Evolutionary conservation across 2,329 filamentous ascomycete genomes (phyloP).

Genomic region (Colletotrichum siamense): DNA sequence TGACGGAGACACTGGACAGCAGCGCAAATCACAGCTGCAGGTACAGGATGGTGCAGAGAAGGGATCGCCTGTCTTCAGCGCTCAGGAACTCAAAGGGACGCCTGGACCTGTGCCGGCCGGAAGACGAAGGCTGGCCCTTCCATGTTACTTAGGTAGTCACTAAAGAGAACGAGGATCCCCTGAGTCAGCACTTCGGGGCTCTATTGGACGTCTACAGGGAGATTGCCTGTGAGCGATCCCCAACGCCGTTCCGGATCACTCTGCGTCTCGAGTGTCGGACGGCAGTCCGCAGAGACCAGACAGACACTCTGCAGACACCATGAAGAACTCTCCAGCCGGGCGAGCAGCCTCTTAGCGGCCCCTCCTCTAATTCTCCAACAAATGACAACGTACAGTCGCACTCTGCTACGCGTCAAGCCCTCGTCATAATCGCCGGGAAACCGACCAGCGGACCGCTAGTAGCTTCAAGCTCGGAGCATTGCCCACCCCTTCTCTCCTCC

Average conservation of each 20-base stretch:
- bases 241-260: neutral
- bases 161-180: neutral
- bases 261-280: neutral
- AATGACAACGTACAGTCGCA: neutral
- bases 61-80: neutral
- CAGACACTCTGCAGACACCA: neutral
- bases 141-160: neutral
- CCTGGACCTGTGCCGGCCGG: neutral
- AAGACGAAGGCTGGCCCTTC: neutral
- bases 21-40: conserved; percentile 12
- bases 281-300: neutral
- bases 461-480: neutral
- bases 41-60: neutral
- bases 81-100: neutral
- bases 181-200: neutral
- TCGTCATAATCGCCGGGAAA: neutral
- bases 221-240: neutral
- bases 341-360: neutral
- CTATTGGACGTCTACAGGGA: neutral
- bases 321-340: neutral
- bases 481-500: neutral
- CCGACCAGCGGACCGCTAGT: neutral
- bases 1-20: neutral
- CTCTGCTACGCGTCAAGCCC: neutral
- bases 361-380: neutral